Conservation (phyloP, 345 rosid species). For the Pelargonium nanum region DNA sequence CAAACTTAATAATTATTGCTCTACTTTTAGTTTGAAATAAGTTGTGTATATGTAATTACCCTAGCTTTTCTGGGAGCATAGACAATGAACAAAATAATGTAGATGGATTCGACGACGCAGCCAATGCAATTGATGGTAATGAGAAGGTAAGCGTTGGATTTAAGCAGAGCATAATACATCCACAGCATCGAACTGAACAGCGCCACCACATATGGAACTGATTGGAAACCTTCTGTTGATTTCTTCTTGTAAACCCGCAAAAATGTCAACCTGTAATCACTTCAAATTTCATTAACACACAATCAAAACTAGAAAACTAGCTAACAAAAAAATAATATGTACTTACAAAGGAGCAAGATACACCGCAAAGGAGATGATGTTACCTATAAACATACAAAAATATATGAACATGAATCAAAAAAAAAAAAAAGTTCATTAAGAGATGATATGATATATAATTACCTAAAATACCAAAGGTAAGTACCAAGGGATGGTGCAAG, state of each 20-base stretch:
- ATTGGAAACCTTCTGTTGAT: constrained; percentile 57
- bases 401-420: neutral
- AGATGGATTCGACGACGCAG: constrained; percentile 34
- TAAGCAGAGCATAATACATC: constrained; percentile 42
- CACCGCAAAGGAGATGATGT: constrained; percentile 42
- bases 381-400: constrained; percentile 28
- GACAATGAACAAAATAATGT: constrained; percentile 30
- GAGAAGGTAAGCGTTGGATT: constrained; percentile 34
- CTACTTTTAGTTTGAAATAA: too few relatives aligned
- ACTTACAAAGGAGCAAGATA: constrained; percentile 72
- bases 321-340: neutral
- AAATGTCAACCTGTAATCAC: constrained; percentile 43
- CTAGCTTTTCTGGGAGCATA: constrained; percentile 41
- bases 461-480: constrained; percentile 32
- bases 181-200: constrained; percentile 46
- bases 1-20: too few relatives aligned
- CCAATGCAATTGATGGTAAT: constrained; percentile 37
- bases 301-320: neutral
- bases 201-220: constrained; percentile 49
- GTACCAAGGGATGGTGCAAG: constrained; percentile 13
- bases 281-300: neutral
- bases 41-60: constrained; percentile 22
- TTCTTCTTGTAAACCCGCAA: constrained; percentile 41
- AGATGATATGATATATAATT: neutral
- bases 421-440: neutral